Percentiles rank a stretch among this genome's conserved stretches.
phyloP scores from a whole-genome alignment of 495 filamentous ascomycete species.

The Penicillium riverlandense region DNA sequence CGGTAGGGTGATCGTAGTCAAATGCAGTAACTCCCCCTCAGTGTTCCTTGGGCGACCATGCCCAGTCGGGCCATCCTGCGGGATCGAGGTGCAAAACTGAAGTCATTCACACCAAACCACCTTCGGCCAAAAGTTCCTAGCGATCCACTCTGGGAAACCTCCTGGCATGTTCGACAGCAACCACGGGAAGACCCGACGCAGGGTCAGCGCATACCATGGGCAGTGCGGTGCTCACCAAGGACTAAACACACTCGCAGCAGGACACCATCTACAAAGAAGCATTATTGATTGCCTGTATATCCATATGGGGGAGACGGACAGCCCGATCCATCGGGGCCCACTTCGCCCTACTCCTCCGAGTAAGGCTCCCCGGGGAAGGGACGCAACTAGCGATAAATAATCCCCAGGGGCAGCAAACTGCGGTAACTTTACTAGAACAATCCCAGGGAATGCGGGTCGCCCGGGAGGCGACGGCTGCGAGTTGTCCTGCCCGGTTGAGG shows the following conservation, averaged over 20 bases:
- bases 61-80: not conserved
- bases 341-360: constrained; percentile 10
- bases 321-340: constrained; percentile 9
- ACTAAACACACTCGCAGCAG: too few species aligned
- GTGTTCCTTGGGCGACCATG: not conserved
- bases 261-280: too few species aligned
- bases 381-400: too few species aligned
- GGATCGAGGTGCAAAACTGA: constrained; percentile 9
- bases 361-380: not conserved
- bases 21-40: not conserved
- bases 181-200: constrained; percentile 7
- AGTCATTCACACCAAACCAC: constrained; percentile 5
- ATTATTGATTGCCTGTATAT: too few species aligned
- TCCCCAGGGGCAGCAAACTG: not conserved
- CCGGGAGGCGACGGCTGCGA: too few species aligned
- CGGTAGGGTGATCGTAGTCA: not conserved
- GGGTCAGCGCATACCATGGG: constrained; percentile 8
- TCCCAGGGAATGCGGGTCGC: not conserved
- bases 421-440: not conserved
- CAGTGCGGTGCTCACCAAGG: not conserved
- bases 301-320: too few species aligned
- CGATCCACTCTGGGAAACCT: constrained; percentile 5
- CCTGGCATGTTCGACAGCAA: constrained; percentile 3
- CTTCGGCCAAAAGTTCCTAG: constrained; percentile 17
- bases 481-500: not conserved